A percentile compares a stretch with the other conserved stretches of the same genome.
phyloP scores from a whole-genome alignment of 768 basidiomycete species.

The Lactifluus rugatus region DNA sequence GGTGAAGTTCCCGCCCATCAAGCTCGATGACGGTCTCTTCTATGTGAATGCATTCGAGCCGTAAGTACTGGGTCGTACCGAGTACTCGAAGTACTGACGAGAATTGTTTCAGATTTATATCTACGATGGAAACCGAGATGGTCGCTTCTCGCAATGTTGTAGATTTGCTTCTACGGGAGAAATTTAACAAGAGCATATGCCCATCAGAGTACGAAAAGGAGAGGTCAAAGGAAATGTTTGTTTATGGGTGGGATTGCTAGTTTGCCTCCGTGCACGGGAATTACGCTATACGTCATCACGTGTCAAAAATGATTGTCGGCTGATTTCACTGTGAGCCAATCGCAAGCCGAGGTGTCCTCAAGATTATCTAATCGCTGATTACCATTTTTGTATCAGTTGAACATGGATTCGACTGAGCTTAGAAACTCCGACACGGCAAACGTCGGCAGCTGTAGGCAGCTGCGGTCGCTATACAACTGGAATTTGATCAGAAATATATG shows the following conservation, averaged over 20 bases:
- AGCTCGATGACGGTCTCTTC: slow-evolving; percentile 69
- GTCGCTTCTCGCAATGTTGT: slow-evolving; percentile 75
- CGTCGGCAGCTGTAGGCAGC: no score
- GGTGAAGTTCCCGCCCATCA: slow-evolving; percentile 61
- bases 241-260: slow-evolving; percentile 4
- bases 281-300: no score
- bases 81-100: neutral
- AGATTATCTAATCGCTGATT: no score
- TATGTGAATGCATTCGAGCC: slow-evolving; percentile 92
- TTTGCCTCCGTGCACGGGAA: no score
- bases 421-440: no score
- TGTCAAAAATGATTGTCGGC: no score
- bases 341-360: neutral
- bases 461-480: no score
- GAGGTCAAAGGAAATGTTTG: neutral
- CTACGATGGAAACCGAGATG: slow-evolving; percentile 93
- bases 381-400: no score
- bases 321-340: slow-evolving; percentile 14
- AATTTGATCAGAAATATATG: no score
- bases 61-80: slow-evolving; percentile 33
- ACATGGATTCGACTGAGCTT: no score
- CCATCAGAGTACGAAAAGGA: slow-evolving; percentile 12
- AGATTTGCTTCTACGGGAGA: slow-evolving; percentile 64
- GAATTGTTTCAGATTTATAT: slow-evolving; percentile 49
- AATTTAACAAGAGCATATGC: slow-evolving; percentile 66